Base-by-base conservation (phyloP, 169 alveolate genomes). In the Plasmodium falciparum region DNA sequence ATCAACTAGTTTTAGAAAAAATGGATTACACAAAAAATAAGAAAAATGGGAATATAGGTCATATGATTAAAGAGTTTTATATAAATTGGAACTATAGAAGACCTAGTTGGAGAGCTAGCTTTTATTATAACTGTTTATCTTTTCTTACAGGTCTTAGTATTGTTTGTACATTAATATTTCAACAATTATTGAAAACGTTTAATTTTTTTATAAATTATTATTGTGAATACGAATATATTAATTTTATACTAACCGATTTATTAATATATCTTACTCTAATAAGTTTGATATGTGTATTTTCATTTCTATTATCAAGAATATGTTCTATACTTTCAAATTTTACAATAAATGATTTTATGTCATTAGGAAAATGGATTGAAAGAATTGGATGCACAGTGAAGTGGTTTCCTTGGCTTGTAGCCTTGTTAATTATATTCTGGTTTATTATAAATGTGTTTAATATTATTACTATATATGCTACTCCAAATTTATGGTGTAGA, bases 321-420 rank as follows among this genome's bases (percentile, higher is more conserved):
- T 92, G 95, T 56, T 92, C 93, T 70, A 88, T 95, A 92, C 92
- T 95, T 73, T 91, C 96, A 59, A 92, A 95, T 73, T 94, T 91
- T 62, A 91, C 97, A 20, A 71, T 95, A 63, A 95, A 95, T 52
- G 97, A 95, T 66, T 93, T 95, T 73, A 95, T 95, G 97, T 56
- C 94, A 15, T 67, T 93, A 62, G 97, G 97, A 26, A 63, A 90
- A 50, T 89, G 96, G 94, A 74, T 93, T 61, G 89, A 93, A 66
- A 71, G 92, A 52, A 92, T 94, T 5, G 97, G 97, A 47, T 95
- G 96, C 78, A 86, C 95, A 26, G 96, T 95, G 12, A 95, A 95
- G 74, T 95, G 97, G 97, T 50, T 95, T 33, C 97, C 97, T 13
- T 93, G 97, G 97, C 76, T 59, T 3, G 43, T 93, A 29, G 94